Conservation (phyloP, 2,329 filamentous ascomycete species). For the Stromatinia cepivora region DNA sequence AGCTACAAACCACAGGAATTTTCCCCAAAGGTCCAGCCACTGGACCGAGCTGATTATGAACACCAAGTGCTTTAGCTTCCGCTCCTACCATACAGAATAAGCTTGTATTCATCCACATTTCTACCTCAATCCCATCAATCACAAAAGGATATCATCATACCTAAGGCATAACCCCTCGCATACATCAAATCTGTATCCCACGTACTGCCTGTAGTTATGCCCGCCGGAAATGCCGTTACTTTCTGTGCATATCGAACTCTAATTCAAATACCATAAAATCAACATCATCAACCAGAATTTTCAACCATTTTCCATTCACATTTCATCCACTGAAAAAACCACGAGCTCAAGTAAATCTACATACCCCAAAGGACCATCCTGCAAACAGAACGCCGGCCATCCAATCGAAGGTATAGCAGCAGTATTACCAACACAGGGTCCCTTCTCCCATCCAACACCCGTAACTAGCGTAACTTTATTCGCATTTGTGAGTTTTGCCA, state of each 20-base stretch:
- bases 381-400: conserved; percentile 74
- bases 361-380: conserved; percentile 74
- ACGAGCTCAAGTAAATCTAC: conserved; percentile 8
- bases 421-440: conserved; percentile 66
- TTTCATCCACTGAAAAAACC: neutral
- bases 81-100: conserved; percentile 48
- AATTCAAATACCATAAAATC: neutral
- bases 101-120: neutral
- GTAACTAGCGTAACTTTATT: conserved; percentile 82
- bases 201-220: conserved; percentile 74
- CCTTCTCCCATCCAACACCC: conserved; percentile 74
- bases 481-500: conserved; percentile 66
- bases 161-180: conserved; percentile 67
- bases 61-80: conserved; percentile 68
- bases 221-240: conserved; percentile 76
- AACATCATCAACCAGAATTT: neutral
- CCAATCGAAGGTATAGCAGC: conserved; percentile 55
- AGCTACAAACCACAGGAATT: conserved; percentile 49
- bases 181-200: conserved; percentile 78
- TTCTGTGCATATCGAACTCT: conserved; percentile 66
- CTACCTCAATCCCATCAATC: neutral
- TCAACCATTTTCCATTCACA: neutral
- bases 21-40: conserved; percentile 75
- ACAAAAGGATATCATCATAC: conserved; percentile 39
- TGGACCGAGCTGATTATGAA: conserved; percentile 75